These are phyloP conservation scores for Fusarium zealandicum DNA, from an alignment of 2,329 filamentous ascomycete species.

Conservation along the genomic window DNA sequence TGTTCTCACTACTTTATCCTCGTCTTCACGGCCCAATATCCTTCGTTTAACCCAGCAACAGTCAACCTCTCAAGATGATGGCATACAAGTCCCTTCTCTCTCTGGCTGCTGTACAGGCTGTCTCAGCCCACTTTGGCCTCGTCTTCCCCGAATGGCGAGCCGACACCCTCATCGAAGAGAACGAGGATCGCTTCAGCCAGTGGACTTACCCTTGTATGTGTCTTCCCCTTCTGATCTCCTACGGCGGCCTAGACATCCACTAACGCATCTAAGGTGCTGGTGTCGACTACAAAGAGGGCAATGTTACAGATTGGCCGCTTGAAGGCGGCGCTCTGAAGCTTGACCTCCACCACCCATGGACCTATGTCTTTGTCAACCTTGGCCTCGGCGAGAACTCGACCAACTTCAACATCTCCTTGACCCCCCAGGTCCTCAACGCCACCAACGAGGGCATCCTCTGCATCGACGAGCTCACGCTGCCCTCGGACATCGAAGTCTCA, in stretches of 20 bases:
- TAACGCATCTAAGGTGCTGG: conserved; percentile 52
- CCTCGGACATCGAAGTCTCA: conserved; percentile 53
- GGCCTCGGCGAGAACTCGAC: conserved; percentile 58
- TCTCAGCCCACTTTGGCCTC: conserved; percentile 58
- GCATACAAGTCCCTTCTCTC: conserved; percentile 44
- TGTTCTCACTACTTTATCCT: not conserved
- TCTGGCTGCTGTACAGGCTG: conserved; percentile 48
- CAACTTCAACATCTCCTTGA: conserved; percentile 74
- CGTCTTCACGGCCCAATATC: not conserved
- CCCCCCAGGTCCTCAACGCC: conserved; percentile 64
- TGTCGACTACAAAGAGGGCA: conserved; percentile 53
- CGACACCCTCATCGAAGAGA: conserved; percentile 52
- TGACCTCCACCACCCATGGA: conserved; percentile 59
- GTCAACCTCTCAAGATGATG: conserved; percentile 38
- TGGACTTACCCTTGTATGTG: conserved; percentile 60
- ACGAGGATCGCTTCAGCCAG: conserved; percentile 54
- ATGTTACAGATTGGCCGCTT: conserved; percentile 63
- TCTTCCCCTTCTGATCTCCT: not conserved
- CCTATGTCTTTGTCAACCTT: conserved; percentile 62
- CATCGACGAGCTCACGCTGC: conserved; percentile 64
- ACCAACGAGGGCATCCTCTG: conserved; percentile 71
- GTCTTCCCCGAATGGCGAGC: conserved; percentile 58
- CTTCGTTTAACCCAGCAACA: not conserved
- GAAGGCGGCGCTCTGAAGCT: conserved; percentile 57
- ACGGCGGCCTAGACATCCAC: not conserved